A percentile compares a stretch with the other conserved stretches of the same genome.
These are phyloP conservation scores for Ganoderma resinaceum DNA, from an alignment of 1,284 basidiomycete species.

Conservation along the genomic window DNA sequence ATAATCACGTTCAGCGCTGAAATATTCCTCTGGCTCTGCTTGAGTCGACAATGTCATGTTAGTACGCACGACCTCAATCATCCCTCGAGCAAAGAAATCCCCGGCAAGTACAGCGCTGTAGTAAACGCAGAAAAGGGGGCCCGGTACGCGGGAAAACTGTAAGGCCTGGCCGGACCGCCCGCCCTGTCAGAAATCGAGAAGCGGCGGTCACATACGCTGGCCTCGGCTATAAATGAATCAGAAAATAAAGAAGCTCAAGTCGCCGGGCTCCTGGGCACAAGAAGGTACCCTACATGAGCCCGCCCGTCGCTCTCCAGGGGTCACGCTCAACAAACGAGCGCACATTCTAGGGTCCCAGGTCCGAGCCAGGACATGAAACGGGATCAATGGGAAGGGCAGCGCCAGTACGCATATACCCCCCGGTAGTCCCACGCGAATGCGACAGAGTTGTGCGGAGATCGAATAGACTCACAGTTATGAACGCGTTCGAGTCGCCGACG, in stretches of 20 bases:
- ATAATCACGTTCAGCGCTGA: constrained; percentile 70
- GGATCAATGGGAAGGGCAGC: neutral
- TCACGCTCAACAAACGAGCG: neutral
- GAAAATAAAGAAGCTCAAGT: neutral
- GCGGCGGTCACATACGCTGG: neutral
- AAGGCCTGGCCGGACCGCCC: constrained; percentile 8
- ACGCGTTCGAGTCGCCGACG: constrained; percentile 61
- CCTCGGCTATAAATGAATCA: constrained; percentile 3
- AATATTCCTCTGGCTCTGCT: constrained; percentile 69
- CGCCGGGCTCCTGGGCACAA: neutral
- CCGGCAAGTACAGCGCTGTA: too few species aligned
- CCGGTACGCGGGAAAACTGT: constrained; percentile 19
- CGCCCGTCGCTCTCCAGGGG: neutral
- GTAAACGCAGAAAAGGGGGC: constrained; percentile 7
- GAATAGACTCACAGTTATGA: constrained; percentile 56
- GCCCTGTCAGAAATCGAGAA: neutral
- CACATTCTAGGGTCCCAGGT: neutral
- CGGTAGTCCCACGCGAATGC: neutral
- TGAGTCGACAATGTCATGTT: constrained; percentile 19
- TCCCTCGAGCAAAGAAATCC: neutral
- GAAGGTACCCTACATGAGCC: neutral
- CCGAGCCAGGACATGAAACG: neutral
- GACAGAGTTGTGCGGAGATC: constrained; percentile 18
- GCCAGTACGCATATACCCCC: neutral
- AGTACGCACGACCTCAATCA: constrained; percentile 10